Evolutionary conservation across 108 stramenopile genomes (phyloP), one percentile per base, ranked within the genome.

Genomic region (Chaetoceros tenuissimus): DNA sequence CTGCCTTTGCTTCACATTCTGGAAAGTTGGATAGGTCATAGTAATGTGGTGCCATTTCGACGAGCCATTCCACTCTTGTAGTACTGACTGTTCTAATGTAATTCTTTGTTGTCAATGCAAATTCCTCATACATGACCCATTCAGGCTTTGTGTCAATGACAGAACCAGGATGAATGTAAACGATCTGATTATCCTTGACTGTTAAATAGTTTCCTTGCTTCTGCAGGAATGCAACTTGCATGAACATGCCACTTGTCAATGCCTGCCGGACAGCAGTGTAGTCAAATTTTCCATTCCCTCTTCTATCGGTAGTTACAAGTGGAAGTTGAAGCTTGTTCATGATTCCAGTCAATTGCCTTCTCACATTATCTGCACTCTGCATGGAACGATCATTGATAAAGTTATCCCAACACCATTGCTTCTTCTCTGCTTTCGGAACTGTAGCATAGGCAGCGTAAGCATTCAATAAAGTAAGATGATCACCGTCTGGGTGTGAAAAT

Each of bases 91-190:
- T 99, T 51, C 99, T 78, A 64, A 99, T 97, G 71, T 80, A 98
- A 69, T 99, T 99, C 62, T 97, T 95, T 19, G 91, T 84, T 1
- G 97, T 98, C 53, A 97, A 70, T 2, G 97, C 97, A 74, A 99
- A 99, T 66, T 99, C 99, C 60, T 97, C 96, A 80, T 85, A 99
- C 40, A 98, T 52, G 8, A 97, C 94, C 99, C 99, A 99, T 48
- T 94, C 87, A 3, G 97, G 99, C 64, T 94, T 95, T 48, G 64
- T 74, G 43, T 79, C 78, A 20, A 99, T 73, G 8, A 88, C 92
- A 2, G 93, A 95, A 22, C 92, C 73, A 1, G 99, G 99, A 69
- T 99, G 99, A 51, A 98, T 81, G 26, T 74, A 69, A 1, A 99
- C 99, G 2, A 92, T 72, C 65, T 99, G 99, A 66, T 98, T 96